phyloP scores from a whole-genome alignment of 2,329 filamentous ascomycete genomes.

The Emergomyces pasteurianus region DNA sequence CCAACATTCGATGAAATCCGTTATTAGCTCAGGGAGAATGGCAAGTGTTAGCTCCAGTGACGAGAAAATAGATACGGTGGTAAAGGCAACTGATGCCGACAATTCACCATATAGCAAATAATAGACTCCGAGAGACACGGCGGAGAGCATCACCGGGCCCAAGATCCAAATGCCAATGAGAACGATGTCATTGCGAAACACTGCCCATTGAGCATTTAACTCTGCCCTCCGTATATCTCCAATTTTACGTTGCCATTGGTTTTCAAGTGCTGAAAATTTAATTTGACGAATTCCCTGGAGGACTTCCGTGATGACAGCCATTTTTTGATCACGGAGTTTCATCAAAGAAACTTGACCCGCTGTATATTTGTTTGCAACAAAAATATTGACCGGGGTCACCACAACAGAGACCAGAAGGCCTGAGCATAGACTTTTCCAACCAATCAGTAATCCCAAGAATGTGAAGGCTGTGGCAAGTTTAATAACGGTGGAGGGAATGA shows the following conservation, averaged over 20 bases:
- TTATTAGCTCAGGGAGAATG: constrained; percentile 60
- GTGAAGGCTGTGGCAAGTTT: constrained; percentile 54
- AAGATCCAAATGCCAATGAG: constrained; percentile 59
- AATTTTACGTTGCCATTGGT: constrained; percentile 63
- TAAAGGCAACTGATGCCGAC: constrained; percentile 64
- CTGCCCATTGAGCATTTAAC: constrained; percentile 52
- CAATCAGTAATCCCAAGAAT: constrained; percentile 58
- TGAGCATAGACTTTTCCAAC: constrained; percentile 55
- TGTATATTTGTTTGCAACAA: constrained; percentile 53
- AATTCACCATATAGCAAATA: constrained; percentile 51
- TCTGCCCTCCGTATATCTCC: constrained; percentile 53
- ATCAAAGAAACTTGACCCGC: constrained; percentile 57
- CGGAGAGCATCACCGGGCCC: constrained; percentile 61
- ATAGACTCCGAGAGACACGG: constrained; percentile 58
- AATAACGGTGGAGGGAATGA: constrained; percentile 50
- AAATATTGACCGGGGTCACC: constrained; percentile 57
- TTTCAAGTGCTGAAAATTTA: constrained; percentile 68
- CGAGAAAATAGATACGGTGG: constrained; percentile 62
- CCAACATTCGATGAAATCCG: constrained; percentile 57
- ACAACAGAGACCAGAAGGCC: constrained; percentile 54
- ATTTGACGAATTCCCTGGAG: constrained; percentile 72
- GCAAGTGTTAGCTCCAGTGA: constrained; percentile 61
- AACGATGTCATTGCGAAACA: constrained; percentile 52
- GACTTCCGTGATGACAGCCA: constrained; percentile 64
- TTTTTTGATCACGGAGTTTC: constrained; percentile 63